Evolutionary conservation across 1,284 basidiomycete genomes (phyloP), one percentile per base, ranked within the genome.

Genomic region (Schizophyllum amplum): DNA sequence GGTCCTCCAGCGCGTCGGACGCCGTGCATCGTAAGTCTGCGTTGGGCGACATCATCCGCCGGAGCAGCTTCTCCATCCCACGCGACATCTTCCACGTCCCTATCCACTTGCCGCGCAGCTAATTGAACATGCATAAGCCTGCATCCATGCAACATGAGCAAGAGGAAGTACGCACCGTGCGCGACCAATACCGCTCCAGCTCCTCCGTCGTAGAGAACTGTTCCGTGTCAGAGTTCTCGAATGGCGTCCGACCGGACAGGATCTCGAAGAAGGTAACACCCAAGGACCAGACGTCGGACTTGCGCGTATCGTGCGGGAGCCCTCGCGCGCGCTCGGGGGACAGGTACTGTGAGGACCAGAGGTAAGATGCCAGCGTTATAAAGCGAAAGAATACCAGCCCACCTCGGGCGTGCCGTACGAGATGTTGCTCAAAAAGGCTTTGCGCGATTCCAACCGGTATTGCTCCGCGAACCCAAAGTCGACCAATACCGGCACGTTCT

Each of bases 241-340:
- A 98, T 1, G 94, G 94, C 3, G 94, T 97, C 15, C 94, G 80
- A 0, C 94, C 94, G 25, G 87, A 75, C 23, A 97, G 80, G 59
- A 97, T 89, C 69, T 98, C 94, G 68, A 94, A 98, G 69, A 96
- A 89, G 0, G 94, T 92, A 27, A 97, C 79, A 6, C 94, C 94
- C 0, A 97, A 82, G 2, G 94, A 89, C 92, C 93, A 98, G 46
- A 97, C 80, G 64, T 98, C 94, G 0, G 90, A 88, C 68, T 92
- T 89, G 56, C 94, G 86, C 52, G 94, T 96, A 66, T 98, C 94
- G 64, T 98, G 94, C 4, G 83, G 82, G 52, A 87, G 76, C 2
- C 92, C 92, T 49, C 84, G 81, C 1, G 94, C 92, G 6, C 94
- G 84, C 68, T 94, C 90, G 0, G 94, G 93, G 11, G 90, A 88